phyloP scores from a whole-genome alignment of 1,284 basidiomycete species.

The Fomitiporia mediterranea region DNA sequence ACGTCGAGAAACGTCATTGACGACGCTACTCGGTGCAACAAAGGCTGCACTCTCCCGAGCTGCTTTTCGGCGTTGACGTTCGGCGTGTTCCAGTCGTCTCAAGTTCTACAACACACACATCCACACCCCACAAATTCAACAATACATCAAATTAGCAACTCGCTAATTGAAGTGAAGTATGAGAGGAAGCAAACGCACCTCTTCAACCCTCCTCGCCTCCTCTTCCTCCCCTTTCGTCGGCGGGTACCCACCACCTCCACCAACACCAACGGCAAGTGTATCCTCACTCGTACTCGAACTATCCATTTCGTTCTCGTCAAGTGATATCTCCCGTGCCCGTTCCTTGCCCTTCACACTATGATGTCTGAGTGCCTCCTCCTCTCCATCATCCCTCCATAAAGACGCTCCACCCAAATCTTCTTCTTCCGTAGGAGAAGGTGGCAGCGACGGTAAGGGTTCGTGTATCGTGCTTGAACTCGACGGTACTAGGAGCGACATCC shows the following conservation, averaged over 20 bases:
- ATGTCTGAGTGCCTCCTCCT: constrained; percentile 1
- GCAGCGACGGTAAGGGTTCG: constrained; percentile 22
- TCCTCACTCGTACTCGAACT: constrained; percentile 31
- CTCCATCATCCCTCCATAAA: constrained; percentile 15
- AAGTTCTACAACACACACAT: constrained; percentile 66
- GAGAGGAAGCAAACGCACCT: constrained; percentile 42
- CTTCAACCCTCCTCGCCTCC: constrained; percentile 63
- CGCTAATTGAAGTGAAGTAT: neutral
- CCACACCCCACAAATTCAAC: neutral
- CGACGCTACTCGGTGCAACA: constrained; percentile 39
- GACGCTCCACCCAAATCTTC: constrained; percentile 18
- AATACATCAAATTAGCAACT: neutral
- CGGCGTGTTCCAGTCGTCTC: constrained; percentile 65
- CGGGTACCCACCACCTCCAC: constrained; percentile 42
- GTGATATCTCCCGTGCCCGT: constrained; percentile 12
- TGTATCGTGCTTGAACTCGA: constrained; percentile 18
- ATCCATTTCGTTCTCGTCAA: constrained; percentile 21
- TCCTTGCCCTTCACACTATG: constrained; percentile 16
- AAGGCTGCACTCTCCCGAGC: constrained; percentile 44
- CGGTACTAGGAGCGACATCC: constrained; percentile 13
- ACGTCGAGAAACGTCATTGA: constrained; percentile 50
- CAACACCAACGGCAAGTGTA: constrained; percentile 18
- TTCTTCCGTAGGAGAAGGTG: constrained; percentile 24
- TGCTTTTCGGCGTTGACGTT: constrained; percentile 63
- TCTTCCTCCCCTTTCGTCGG: constrained; percentile 58